These are phyloP conservation scores for Bretziella fagacearum DNA, from an alignment of 2,329 filamentous ascomycete genomes.

Conservation along the genomic window DNA sequence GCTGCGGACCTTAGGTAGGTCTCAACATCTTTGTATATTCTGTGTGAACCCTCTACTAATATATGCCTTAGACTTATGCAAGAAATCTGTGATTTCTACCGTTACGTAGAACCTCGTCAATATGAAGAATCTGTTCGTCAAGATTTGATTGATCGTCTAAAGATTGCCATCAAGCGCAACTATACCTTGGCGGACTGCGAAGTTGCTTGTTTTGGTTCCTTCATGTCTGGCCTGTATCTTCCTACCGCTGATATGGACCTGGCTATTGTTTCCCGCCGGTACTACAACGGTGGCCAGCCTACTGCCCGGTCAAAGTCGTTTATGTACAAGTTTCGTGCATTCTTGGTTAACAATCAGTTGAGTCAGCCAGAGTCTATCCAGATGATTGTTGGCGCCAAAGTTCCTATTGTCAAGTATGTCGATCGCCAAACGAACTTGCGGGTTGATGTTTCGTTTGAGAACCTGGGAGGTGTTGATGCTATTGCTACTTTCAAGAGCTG, in stretches of 20 bases:
- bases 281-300: conserved; percentile 34
- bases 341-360: conserved; percentile 40
- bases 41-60: background rate
- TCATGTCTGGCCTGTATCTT: conserved; percentile 59
- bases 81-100: conserved; percentile 77
- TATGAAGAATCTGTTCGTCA: conserved; percentile 64
- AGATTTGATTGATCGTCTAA: conserved; percentile 54
- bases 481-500: conserved; percentile 66
- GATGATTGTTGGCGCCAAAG: conserved; percentile 58
- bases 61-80: conserved; percentile 52
- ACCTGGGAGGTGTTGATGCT: conserved; percentile 62
- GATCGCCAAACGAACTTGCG: conserved; percentile 63
- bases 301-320: conserved; percentile 34
- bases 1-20: conserved; percentile 1
- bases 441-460: conserved; percentile 92
- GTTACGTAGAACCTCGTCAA: conserved; percentile 58
- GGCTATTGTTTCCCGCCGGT: conserved; percentile 51
- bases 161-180: conserved; percentile 36
- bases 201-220: conserved; percentile 76
- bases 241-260: conserved; percentile 83
- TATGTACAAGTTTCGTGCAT: conserved; percentile 44
- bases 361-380: conserved; percentile 42
- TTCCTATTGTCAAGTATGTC: conserved; percentile 83
- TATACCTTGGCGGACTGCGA: conserved; percentile 41
- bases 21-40: background rate